phyloP scores from a whole-genome alignment of 192 early-diverging fungal species.

The Backusella westeae region DNA sequence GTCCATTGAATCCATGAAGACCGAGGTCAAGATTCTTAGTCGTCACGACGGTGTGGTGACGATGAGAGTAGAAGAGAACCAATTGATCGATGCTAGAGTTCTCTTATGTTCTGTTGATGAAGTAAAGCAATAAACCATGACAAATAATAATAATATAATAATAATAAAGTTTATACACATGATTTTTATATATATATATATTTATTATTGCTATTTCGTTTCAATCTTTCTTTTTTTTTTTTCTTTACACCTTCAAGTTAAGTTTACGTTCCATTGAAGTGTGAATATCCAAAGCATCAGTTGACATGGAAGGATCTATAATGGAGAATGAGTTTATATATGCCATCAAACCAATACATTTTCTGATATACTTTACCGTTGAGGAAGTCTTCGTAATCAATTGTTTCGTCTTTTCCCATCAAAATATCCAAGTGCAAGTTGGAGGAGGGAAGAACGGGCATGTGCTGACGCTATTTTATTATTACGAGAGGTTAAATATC shows the following conservation, averaged over 20 bases:
- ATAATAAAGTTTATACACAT: background rate
- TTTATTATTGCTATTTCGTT: background rate
- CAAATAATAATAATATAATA: background rate
- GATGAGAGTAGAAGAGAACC: constrained; percentile 54
- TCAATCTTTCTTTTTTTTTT: background rate
- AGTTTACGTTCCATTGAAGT: constrained; percentile 64
- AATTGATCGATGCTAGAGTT: constrained; percentile 58
- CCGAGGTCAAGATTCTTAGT: constrained; percentile 54
- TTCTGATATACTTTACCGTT: constrained; percentile 52
- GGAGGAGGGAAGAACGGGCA: constrained; percentile 56
- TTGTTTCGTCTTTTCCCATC: constrained; percentile 79
- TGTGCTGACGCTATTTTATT: constrained; percentile 36
- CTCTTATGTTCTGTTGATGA: constrained; percentile 49
- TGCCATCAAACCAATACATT: background rate
- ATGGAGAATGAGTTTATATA: background rate
- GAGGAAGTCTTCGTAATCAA: constrained; percentile 91
- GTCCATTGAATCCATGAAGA: constrained; percentile 69
- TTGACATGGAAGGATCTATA: constrained; percentile 55
- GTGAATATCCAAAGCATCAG: constrained; percentile 65
- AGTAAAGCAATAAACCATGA: constrained; percentile 4
- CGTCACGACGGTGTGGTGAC: constrained; percentile 54
- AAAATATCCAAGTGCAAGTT: constrained; percentile 81
- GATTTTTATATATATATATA: too few relatives aligned
- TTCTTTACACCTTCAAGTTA: constrained; percentile 42
- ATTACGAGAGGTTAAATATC: background rate